Evolutionary conservation across 192 early-diverging fungal species (phyloP).

Genomic region (Backusella sp.): DNA sequence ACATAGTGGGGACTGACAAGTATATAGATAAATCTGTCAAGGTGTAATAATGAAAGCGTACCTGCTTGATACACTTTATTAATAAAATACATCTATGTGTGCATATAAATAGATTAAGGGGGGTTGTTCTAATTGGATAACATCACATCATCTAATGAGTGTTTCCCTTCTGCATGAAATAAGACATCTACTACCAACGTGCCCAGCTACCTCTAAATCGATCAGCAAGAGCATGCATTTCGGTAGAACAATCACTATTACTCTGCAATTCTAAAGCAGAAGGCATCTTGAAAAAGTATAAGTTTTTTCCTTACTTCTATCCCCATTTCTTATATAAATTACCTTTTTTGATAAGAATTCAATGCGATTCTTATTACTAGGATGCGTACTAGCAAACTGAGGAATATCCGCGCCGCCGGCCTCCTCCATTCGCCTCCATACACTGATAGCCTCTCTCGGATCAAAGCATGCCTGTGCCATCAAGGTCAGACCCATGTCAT

Average conservation of each 20-base stretch:
- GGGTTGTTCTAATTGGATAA: no score
- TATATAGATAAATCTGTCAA: no score
- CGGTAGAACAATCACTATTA: slow-evolving; percentile 38
- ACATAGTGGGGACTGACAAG: no score
- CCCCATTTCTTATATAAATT: neutral
- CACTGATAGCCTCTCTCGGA: slow-evolving; percentile 68
- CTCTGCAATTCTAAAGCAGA: slow-evolving; percentile 17
- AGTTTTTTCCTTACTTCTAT: slow-evolving; percentile 7
- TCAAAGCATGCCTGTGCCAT: slow-evolving; percentile 95
- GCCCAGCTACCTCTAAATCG: slow-evolving; percentile 16
- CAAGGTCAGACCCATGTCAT: slow-evolving; percentile 82
- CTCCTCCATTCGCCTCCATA: slow-evolving; percentile 87
- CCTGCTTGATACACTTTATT: no score
- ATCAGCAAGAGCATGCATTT: slow-evolving; percentile 31
- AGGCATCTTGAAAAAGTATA: slow-evolving; percentile 16
- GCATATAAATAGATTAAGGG: no score
- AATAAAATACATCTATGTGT: no score
- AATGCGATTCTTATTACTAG: slow-evolving; percentile 69
- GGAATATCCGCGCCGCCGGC: slow-evolving; percentile 37
- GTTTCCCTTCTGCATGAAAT: no score
- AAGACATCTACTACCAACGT: slow-evolving; percentile 5
- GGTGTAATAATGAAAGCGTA: no score
- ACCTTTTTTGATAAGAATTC: slow-evolving; percentile 49
- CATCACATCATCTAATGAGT: no score
- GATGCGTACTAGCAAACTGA: slow-evolving; percentile 87